Base-by-base conservation (phyloP, 441 rosid species). In the Erysimum cheiri region DNA sequence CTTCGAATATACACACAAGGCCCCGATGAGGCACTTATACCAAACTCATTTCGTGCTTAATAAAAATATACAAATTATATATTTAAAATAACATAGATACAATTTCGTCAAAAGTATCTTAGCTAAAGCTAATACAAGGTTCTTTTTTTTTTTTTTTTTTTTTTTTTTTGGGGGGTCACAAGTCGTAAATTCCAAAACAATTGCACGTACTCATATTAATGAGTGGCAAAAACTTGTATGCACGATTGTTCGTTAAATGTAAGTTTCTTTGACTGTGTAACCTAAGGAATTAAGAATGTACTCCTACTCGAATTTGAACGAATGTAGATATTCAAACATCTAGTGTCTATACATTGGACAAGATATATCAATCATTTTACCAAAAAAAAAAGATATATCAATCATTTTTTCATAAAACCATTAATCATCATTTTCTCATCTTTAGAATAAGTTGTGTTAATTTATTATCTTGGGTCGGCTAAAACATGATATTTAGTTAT, bases 1-100 rank as follows among this genome's bases (percentile, higher is more conserved):
- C 64, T 48, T 59, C 33, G 53, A 70, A 26, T 50, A 22, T 28
- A 35, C n/a, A 36, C 22, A 59, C 40, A 19, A 59, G 40, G 32
- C 48, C 22, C 7, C n/a, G 40, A 48, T 1, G 37, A 50, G 40
- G 0, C 37, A 49, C 7, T 37, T 59, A 8, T 48, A 59, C 32
- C 32, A 59, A 69, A 59, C 7, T 37, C 40, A 24, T 35, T 26
- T 14, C 22, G 29, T 47, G 50, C 22, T 33, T 8, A 36, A 48
- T 36, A 3, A n/a, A 43, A 55, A 24, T 22, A 29, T 31, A 17
- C 52, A 66, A 13, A 40, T 67, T 67, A 33, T 53, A 40, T 28
- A 11, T 31, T 11, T 12, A 29, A 29, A 26, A 26, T 32, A 32
- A 19, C 31, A 63, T n/a, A 36, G 0, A 4, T 37, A 3, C 58